These are phyloP conservation scores for Stagonosporopsis rhizophila DNA, from an alignment of 2,329 filamentous ascomycete species.

Conservation along the genomic window DNA sequence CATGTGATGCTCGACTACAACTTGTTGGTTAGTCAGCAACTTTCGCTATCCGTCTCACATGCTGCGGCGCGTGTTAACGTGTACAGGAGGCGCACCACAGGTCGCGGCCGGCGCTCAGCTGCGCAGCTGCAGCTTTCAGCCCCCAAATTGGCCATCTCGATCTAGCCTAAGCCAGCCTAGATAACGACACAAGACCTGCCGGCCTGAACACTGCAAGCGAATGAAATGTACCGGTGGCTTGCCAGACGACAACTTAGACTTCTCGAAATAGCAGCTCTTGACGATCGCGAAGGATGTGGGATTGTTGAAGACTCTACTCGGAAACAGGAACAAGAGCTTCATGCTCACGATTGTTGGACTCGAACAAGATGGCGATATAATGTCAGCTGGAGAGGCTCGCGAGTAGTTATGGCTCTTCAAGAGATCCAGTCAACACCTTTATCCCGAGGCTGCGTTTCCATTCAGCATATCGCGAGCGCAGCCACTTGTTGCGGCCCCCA, in stretches of 20 bases:
- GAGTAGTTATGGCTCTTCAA: neutral
- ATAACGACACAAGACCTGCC: slow-evolving; percentile 1
- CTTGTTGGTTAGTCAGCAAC: neutral
- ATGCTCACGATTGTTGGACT: neutral
- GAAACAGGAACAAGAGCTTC: neutral
- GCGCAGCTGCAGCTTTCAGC: slow-evolving; percentile 2
- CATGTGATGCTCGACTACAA: neutral
- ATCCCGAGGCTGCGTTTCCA: neutral
- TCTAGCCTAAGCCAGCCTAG: slow-evolving; percentile 13
- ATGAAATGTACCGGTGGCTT: slow-evolving; percentile 7
- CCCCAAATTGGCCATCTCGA: slow-evolving; percentile 5
- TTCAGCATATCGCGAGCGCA: neutral
- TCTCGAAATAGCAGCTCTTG: slow-evolving; percentile 2
- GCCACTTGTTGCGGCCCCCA: slow-evolving; percentile 12
- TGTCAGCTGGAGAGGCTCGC: no score
- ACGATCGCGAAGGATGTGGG: slow-evolving; percentile 3
- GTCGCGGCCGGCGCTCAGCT: neutral
- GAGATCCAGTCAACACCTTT: neutral
- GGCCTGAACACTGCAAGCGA: slow-evolving; percentile 4
- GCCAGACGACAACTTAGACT: neutral
- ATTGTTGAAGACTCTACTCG: slow-evolving; percentile 11
- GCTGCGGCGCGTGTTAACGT: neutral
- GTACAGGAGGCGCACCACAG: neutral
- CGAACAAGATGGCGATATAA: neutral
- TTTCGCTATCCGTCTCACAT: neutral